phyloP scores from a whole-genome alignment of 1,284 basidiomycete species.

The Trametes hirsuta region DNA sequence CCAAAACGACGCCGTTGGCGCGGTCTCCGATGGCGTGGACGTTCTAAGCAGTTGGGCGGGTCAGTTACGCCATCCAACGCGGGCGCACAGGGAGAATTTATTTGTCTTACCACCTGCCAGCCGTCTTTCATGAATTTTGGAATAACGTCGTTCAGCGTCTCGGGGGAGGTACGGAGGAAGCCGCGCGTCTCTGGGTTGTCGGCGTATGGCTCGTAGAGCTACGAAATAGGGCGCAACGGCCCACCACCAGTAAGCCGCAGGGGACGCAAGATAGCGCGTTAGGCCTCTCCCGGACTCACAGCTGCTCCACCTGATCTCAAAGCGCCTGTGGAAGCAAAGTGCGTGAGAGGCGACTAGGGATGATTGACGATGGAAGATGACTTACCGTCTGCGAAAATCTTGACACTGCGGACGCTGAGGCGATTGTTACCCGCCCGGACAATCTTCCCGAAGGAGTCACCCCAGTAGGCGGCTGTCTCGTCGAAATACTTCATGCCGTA shows the following conservation, averaged over 20 bases:
- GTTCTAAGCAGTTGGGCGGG: slow-evolving; percentile 51
- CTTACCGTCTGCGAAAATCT: slow-evolving; percentile 86
- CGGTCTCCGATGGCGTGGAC: slow-evolving; percentile 92
- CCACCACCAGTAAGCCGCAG: no score
- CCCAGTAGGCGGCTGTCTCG: slow-evolving; percentile 78
- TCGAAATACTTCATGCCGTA: slow-evolving; percentile 77
- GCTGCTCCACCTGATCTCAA: slow-evolving; percentile 90
- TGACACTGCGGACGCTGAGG: slow-evolving; percentile 79
- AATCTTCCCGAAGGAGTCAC: slow-evolving; percentile 62
- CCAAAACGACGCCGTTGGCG: slow-evolving; percentile 83
- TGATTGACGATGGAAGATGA: neutral
- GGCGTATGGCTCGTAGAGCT: slow-evolving; percentile 80
- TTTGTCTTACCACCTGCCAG: slow-evolving; percentile 74
- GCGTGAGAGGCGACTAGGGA: slow-evolving; percentile 2
- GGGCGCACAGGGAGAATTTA: neutral
- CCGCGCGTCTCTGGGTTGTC: slow-evolving; percentile 80
- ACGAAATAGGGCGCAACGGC: neutral
- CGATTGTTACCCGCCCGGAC: slow-evolving; percentile 60
- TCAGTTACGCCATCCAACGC: neutral
- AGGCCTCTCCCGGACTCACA: slow-evolving; percentile 46
- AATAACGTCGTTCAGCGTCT: slow-evolving; percentile 66
- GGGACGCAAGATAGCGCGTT: no score
- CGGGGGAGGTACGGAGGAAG: slow-evolving; percentile 73
- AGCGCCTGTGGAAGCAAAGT: slow-evolving; percentile 57
- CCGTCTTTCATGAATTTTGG: slow-evolving; percentile 74